These are phyloP conservation scores for Galerina marginata DNA, from an alignment of 768 basidiomycete species.

Conservation along the genomic window DNA sequence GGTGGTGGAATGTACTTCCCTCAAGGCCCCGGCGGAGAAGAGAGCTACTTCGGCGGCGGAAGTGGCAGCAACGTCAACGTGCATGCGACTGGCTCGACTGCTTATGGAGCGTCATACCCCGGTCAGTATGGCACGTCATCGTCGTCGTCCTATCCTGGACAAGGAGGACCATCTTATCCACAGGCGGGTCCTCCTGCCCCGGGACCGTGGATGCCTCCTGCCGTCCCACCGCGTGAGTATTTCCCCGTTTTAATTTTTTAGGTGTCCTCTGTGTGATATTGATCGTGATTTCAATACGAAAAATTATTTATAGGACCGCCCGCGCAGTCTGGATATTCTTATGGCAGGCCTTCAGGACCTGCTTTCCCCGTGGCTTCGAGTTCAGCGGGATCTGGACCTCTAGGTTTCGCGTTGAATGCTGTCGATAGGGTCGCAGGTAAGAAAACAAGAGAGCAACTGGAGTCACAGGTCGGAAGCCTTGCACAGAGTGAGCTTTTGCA, in stretches of 20 bases:
- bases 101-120: slow-evolving; percentile 5
- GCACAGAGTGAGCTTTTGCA: slow-evolving; percentile 51
- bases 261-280: not conserved
- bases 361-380: slow-evolving; percentile 8
- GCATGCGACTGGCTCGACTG: slow-evolving; percentile 10
- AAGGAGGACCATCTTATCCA: slow-evolving; percentile 13
- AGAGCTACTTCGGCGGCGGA: slow-evolving; percentile 13
- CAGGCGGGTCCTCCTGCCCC: slow-evolving; percentile 18
- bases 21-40: slow-evolving; percentile 28
- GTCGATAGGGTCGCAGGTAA: slow-evolving; percentile 63
- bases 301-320: slow-evolving; percentile 10
- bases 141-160: slow-evolving; percentile 7
- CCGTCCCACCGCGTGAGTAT: slow-evolving; percentile 27
- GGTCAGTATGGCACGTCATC: slow-evolving; percentile 8
- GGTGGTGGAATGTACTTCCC: slow-evolving; percentile 30
- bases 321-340: slow-evolving; percentile 9
- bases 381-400: slow-evolving; percentile 23
- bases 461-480: slow-evolving; percentile 48
- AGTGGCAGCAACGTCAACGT: slow-evolving; percentile 10
- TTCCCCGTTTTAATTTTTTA: slow-evolving; percentile 9
- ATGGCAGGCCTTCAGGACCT: slow-evolving; percentile 15
- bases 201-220: slow-evolving; percentile 9
- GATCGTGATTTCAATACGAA: not conserved
- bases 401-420: slow-evolving; percentile 51
- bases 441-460: slow-evolving; percentile 53